A percentile compares a stretch with the other conserved stretches of the same genome.
phyloP scores from a whole-genome alignment of 352 stramenopile species.

The Saprolegnia diclina region DNA sequence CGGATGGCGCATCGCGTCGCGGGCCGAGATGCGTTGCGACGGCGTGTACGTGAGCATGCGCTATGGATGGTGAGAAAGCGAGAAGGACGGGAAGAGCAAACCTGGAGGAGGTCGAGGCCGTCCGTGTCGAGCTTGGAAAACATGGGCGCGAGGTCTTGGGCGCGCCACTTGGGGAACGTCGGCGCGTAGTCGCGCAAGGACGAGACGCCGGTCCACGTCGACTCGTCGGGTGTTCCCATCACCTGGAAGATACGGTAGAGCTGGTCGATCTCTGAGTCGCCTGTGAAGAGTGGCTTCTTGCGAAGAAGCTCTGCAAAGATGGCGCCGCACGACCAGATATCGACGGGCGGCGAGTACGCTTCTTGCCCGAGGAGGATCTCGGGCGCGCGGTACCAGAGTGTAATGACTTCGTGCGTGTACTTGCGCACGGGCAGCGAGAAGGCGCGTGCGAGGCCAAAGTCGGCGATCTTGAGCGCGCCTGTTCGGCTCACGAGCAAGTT shows the following conservation, averaged over 20 bases:
- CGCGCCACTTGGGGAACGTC: slow-evolving; percentile 87
- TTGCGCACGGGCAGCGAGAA: slow-evolving; percentile 80
- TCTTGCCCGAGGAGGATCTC: slow-evolving; percentile 87
- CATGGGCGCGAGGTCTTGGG: slow-evolving; percentile 61
- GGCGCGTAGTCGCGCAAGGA: slow-evolving; percentile 91
- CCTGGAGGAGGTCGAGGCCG: slow-evolving; percentile 40
- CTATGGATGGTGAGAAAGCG: slow-evolving; percentile 53
- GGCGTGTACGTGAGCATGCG: slow-evolving; percentile 79
- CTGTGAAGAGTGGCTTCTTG: slow-evolving; percentile 72
- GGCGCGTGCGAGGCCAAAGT: slow-evolving; percentile 85
- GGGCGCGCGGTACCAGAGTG: slow-evolving; percentile 86
- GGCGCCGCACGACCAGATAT: slow-evolving; percentile 94
- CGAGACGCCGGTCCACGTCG: slow-evolving; percentile 94
- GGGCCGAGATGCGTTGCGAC: slow-evolving; percentile 71
- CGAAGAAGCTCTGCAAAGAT: slow-evolving; percentile 98
- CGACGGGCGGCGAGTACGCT: slow-evolving; percentile 79
- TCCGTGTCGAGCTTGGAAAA: slow-evolving; percentile 73
- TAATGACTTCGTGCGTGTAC: slow-evolving; percentile 89
- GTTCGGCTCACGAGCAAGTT: slow-evolving; percentile 37
- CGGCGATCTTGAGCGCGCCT: slow-evolving; percentile 71
- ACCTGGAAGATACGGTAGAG: slow-evolving; percentile 85
- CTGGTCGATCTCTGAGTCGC: slow-evolving; percentile 78
- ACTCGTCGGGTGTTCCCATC: slow-evolving; percentile 95
- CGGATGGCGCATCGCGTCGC: slow-evolving; percentile 74
- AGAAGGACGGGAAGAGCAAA: slow-evolving; percentile 65